Evolutionary conservation across 257 asterid genomes (phyloP).

Genomic region (Haberlea rhodopensis): DNA sequence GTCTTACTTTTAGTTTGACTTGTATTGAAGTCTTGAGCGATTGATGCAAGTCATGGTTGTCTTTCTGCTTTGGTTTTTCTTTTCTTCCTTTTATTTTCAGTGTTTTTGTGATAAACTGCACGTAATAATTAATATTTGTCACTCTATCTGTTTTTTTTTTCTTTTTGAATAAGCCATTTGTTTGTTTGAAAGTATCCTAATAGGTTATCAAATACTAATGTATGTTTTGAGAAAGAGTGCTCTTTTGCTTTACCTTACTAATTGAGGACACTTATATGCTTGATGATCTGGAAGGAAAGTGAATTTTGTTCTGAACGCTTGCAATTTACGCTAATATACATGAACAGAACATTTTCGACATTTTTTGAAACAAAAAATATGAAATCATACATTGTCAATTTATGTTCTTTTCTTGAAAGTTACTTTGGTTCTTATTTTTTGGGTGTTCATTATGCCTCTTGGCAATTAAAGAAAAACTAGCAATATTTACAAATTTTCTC

Average conservation of each 20-base stretch:
- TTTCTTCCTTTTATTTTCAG: not conserved
- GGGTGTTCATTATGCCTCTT: not conserved
- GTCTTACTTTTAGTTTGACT: not conserved
- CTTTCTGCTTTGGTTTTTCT: slow-evolving; percentile 8
- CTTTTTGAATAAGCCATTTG: too few species aligned
- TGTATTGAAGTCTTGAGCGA: not conserved
- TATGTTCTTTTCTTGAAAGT: slow-evolving; percentile 15
- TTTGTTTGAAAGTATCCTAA: too few species aligned
- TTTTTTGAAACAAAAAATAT: not conserved
- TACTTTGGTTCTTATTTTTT: not conserved
- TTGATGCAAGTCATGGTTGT: slow-evolving; percentile 1
- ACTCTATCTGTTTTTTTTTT: too few species aligned
- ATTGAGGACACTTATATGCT: too few species aligned
- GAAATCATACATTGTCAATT: not conserved
- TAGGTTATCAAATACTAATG: too few species aligned
- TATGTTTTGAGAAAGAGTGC: too few species aligned
- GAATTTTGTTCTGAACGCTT: not conserved
- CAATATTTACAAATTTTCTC: slow-evolving; percentile 14
- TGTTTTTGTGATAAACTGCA: not conserved
- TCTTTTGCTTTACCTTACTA: not conserved
- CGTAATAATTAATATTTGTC: not conserved
- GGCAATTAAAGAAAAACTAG: not conserved
- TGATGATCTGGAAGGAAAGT: not conserved
- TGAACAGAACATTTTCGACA: not conserved
- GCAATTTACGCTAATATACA: not conserved